Evolutionary conservation across 768 basidiomycete genomes (phyloP).

Genomic region (button mushroom (Agaricus bisporus)): DNA sequence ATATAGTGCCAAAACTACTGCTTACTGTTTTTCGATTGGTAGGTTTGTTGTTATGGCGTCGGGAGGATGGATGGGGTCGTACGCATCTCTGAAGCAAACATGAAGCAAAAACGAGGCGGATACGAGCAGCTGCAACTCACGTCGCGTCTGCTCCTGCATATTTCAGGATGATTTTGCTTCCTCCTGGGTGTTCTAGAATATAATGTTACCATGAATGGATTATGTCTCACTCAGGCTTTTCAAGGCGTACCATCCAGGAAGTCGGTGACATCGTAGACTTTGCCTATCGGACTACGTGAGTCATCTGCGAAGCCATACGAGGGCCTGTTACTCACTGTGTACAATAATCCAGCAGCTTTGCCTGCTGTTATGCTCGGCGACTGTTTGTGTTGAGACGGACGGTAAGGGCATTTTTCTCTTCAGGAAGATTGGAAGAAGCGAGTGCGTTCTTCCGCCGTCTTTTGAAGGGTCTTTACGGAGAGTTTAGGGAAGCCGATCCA

Average conservation of each 20-base stretch:
- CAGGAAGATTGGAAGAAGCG: not conserved
- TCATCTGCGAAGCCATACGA: not conserved
- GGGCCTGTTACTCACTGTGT: conserved; percentile 44
- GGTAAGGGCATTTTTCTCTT: not conserved
- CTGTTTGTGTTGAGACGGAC: conserved; percentile 7
- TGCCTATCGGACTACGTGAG: conserved; percentile 33
- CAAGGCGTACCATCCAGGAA: conserved; percentile 57
- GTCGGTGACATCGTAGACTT: conserved; percentile 75
- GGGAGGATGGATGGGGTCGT: conserved; percentile 87
- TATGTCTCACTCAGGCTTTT: not conserved
- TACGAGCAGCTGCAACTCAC: conserved; percentile 32
- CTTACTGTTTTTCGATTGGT: conserved; percentile 78
- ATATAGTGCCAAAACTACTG: not conserved
- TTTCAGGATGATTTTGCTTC: conserved; percentile 78
- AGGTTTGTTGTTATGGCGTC: conserved; percentile 75
- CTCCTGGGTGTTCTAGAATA: conserved; percentile 38
- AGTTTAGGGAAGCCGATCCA: conserved; percentile 5
- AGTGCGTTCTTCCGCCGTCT: not conserved
- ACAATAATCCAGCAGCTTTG: conserved; percentile 61
- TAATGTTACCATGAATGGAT: not conserved
- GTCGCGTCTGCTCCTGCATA: conserved; percentile 90
- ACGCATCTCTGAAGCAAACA: conserved; percentile 48
- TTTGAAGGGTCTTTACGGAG: conserved; percentile 7
- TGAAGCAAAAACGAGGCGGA: not conserved
- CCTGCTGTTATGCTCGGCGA: conserved; percentile 25